Percentiles rank a stretch among this genome's conserved stretches.
phyloP scores from a whole-genome alignment of 257 asterid species.

The Gentiana straminea region DNA sequence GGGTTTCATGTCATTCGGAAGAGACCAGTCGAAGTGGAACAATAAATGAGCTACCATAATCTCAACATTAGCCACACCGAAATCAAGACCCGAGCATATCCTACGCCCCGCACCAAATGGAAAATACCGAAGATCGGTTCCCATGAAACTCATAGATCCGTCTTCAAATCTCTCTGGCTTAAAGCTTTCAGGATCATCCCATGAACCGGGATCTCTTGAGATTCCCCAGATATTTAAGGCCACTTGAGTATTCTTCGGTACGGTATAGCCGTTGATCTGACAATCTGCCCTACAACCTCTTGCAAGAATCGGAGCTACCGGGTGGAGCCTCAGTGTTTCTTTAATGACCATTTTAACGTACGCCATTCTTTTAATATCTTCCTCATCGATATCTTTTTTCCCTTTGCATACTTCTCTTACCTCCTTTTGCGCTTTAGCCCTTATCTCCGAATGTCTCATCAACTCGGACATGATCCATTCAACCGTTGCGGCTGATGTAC shows the following conservation, averaged over 20 bases:
- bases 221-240: neutral
- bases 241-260: neutral
- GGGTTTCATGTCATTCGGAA: slow-evolving; percentile 1
- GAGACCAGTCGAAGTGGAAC: neutral
- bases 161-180: neutral
- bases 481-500: neutral
- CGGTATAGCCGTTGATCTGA: neutral
- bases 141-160: no score
- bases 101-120: slow-evolving; percentile 1
- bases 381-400: neutral
- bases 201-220: neutral
- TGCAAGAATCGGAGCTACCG: neutral
- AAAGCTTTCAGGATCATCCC: slow-evolving; percentile 1
- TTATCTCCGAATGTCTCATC: neutral
- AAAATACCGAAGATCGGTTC: no score
- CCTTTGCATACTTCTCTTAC: neutral
- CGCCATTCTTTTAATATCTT: neutral
- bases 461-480: neutral
- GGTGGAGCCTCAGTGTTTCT: neutral
- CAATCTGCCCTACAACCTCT: neutral
- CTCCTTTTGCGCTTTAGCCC: neutral
- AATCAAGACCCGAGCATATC: neutral
- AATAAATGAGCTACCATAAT: neutral
- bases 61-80: neutral
- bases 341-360: neutral